Conservation (phyloP, 139 green algal genomes). For the Zygnema circumcarinatum region DNA sequence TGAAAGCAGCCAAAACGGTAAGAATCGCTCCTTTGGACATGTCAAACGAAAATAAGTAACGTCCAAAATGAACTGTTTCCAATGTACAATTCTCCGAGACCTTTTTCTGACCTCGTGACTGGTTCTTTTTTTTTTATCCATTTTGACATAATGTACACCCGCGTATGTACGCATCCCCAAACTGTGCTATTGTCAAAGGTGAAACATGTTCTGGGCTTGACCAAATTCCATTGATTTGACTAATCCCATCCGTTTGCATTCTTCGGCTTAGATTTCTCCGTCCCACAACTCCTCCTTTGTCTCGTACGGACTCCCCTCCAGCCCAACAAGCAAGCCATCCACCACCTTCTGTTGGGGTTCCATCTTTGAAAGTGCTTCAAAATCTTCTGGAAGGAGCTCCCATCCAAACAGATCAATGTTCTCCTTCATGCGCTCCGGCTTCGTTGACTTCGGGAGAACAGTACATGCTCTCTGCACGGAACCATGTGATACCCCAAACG, state of each 20-base stretch:
- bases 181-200: neutral
- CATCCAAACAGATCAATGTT: constrained; percentile 85
- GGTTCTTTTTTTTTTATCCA: no score
- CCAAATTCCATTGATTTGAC: neutral
- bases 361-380: constrained; percentile 68
- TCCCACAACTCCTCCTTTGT: constrained; percentile 37
- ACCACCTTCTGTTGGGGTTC: constrained; percentile 30
- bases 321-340: neutral
- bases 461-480: constrained; percentile 80
- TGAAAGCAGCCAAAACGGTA: no score
- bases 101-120: no score
- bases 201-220: neutral
- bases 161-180: no score
- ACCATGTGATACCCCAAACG: no score
- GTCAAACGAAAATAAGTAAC: no score
- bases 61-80: no score
- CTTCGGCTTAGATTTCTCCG: constrained; percentile 14
- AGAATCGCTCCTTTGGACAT: no score
- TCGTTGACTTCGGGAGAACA: constrained; percentile 87
- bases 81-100: no score
- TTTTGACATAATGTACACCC: no score
- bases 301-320: constrained; percentile 17
- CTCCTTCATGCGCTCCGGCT: constrained; percentile 74
- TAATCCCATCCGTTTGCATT: neutral
- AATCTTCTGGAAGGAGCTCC: constrained; percentile 70